A percentile compares a stretch with the other conserved stretches of the same genome.
These are phyloP conservation scores for Emydomyces testavorans DNA, from an alignment of 2,329 filamentous ascomycete species.

Conservation along the genomic window DNA sequence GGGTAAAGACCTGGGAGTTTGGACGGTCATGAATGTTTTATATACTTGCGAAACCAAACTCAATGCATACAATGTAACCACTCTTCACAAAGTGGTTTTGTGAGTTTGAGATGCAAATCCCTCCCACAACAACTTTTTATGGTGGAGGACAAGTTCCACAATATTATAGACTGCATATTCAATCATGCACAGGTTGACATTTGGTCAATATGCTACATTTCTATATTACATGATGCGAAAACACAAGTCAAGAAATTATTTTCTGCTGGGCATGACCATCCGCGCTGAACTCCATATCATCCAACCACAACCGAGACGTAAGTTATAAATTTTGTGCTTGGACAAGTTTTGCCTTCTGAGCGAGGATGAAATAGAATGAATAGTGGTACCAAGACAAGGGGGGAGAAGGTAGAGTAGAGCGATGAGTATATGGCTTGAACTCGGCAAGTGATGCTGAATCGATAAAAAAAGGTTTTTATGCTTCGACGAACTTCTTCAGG, in stretches of 20 bases:
- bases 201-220: neutral
- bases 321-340: neutral
- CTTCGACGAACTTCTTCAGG: conserved; percentile 74
- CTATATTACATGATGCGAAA: conserved; percentile 6
- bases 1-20: no score
- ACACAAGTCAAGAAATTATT: neutral
- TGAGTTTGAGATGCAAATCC: no score
- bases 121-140: neutral
- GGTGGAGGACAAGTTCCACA: neutral
- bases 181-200: neutral
- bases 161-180: no score
- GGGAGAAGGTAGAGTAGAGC: conserved; percentile 3
- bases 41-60: no score
- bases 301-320: neutral
- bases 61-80: no score
- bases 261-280: conserved; percentile 5
- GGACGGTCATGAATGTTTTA: no score
- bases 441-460: neutral
- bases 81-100: no score
- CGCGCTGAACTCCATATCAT: conserved; percentile 1
- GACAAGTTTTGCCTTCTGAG: neutral
- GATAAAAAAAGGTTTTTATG: conserved; percentile 34
- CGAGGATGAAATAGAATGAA: neutral
- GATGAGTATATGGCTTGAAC: neutral
- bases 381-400: neutral